A percentile compares a stretch with the other conserved stretches of the same genome.
Evolutionary conservation across 208 protist species (phyloP).

Genomic region (Leishmania gerbilli): DNA sequence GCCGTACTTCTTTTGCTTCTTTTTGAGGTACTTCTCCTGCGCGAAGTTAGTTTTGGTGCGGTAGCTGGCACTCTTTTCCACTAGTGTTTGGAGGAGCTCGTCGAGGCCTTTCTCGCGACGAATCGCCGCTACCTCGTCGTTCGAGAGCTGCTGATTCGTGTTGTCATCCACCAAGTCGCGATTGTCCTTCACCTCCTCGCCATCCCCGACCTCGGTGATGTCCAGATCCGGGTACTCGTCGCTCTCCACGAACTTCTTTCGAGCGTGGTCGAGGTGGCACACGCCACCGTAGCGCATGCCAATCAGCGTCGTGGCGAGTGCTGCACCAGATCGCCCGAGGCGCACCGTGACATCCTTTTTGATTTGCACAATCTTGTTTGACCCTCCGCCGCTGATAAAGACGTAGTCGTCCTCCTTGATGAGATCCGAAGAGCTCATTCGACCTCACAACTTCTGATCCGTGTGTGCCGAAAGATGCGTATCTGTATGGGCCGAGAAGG

Average conservation of each 20-base stretch:
- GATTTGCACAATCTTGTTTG: constrained; percentile 65
- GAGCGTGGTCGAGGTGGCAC: constrained; percentile 60
- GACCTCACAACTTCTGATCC: neutral
- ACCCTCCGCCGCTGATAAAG: constrained; percentile 79
- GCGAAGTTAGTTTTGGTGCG: constrained; percentile 88
- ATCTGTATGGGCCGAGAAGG: neutral
- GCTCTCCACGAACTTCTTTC: constrained; percentile 57
- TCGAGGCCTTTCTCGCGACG: constrained; percentile 75
- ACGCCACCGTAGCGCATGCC: constrained; percentile 85
- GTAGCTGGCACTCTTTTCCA: constrained; percentile 88
- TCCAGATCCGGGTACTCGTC: constrained; percentile 89
- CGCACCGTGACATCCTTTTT: constrained; percentile 57
- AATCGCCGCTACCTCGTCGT: constrained; percentile 76
- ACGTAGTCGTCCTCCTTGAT: constrained; percentile 85
- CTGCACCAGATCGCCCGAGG: constrained; percentile 65
- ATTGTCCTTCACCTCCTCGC: constrained; percentile 71
- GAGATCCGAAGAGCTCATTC: constrained; percentile 31
- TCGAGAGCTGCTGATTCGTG: constrained; percentile 78
- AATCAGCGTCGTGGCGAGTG: constrained; percentile 66
- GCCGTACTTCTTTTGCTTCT: constrained; percentile 91
- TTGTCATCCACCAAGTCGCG: constrained; percentile 83
- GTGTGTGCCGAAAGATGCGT: neutral
- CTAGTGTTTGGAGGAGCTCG: constrained; percentile 73
- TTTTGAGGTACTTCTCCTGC: constrained; percentile 93
- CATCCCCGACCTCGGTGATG: constrained; percentile 49